phyloP scores from a whole-genome alignment of 169 alveolate species.

The Cyclospora cayetanensis region DNA sequence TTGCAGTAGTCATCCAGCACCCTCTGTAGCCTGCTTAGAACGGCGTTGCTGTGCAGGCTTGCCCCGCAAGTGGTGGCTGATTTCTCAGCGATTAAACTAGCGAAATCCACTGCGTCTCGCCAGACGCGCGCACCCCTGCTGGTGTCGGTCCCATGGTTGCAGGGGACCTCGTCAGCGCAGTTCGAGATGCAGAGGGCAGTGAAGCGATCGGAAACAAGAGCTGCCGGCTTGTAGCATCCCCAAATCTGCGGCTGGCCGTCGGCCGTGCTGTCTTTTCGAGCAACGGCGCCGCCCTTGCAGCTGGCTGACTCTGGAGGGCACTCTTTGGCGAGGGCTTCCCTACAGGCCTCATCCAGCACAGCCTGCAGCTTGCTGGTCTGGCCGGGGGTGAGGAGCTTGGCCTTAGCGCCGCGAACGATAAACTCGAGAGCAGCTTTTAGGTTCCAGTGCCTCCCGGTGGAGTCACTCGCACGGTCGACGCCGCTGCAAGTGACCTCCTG shows the following conservation, averaged over 20 bases:
- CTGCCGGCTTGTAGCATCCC: neutral
- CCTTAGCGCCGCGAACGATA: neutral
- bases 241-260: neutral
- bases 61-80: neutral
- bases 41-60: neutral
- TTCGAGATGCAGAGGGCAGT: neutral
- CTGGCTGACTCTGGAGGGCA: neutral
- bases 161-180: neutral
- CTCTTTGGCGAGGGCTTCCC: neutral
- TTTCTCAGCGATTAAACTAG: neutral
- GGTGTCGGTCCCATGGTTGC: neutral
- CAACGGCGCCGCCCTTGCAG: neutral
- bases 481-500: neutral
- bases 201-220: neutral
- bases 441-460: neutral
- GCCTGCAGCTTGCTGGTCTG: neutral
- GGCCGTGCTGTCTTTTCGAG: neutral
- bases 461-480: neutral
- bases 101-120: neutral
- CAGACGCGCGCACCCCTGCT: neutral
- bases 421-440: neutral
- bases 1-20: neutral
- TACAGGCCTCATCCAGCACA: neutral
- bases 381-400: neutral
- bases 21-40: too few relatives aligned